Evolutionary conservation across 2,329 filamentous ascomycete genomes (phyloP), one percentile per base, ranked within the genome.

Genomic region (Lomentospora prolificans): DNA sequence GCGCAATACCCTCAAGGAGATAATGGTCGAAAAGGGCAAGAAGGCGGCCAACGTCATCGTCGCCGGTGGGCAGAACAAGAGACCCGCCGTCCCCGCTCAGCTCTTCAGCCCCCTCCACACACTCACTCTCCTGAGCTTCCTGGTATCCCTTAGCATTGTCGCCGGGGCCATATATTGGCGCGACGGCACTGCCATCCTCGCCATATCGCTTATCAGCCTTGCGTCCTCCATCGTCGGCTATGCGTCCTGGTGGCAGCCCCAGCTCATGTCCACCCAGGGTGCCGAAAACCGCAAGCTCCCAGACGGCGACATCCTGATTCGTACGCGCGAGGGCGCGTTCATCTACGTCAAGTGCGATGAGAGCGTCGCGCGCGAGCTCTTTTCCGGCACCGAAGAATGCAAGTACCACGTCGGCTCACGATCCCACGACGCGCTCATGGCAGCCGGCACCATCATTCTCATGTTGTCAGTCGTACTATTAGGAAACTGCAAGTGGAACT

Each of bases 391-490:
- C 0, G 81, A 84, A 60, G 75, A 80, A 61, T 85, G 82, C 65
- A 63, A 75, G 27, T 85, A 84, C 61, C 69, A 73, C 24, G 74
- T 83, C 44, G 70, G 66, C 27, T 30, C 36, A 2, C 67, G 63
- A n/a, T 61, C 62, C 1, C 81, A 83, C 63, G 74, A 77, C 19
- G 64, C 71, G 0, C 72, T 83, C 6, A 82, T 85, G 67, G 80
- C 75, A 0, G 44, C 77, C 2, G 81, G 78, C 31, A 85, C 82
- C 7, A 73, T 81, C 7, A 60, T 84, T 25, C 73, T 85, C 48
- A 85, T 85, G 82, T 63, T 79, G 3, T 75, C 77, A 1, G 79
- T 85, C 9, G 78, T 85, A 10, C 67, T 84, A 12, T 66, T 86
- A 31, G 81, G 81, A 1, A 85, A 85, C 63, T 82, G 80, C 65